Base-by-base conservation (phyloP, 2,329 filamentous ascomycete species). In the Colletotrichum lindemuthianum region DNA sequence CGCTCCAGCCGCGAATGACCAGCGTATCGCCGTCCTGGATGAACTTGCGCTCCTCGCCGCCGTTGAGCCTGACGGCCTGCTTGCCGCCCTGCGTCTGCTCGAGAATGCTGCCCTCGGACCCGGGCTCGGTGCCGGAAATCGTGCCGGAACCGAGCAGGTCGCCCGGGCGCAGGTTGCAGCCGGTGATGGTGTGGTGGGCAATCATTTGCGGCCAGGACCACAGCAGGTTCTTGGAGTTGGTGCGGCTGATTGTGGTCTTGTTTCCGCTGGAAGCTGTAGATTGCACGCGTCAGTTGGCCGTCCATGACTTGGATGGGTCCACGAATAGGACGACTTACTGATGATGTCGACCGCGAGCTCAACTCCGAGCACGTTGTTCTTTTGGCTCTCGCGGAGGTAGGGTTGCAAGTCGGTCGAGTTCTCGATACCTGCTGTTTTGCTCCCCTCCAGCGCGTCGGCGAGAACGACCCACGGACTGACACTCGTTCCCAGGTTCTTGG, bases 151-250 rank as follows among this genome's bases (percentile, higher is more conserved):
- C 92, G 1, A 96, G 78, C 47, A 96, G 74, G 72, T 96, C 92
- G 48, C 92, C 92, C 0, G 88, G 84, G 6, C 87, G 85, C 77
- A 96, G 83, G 8, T 89, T 88, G 75, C 92, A 96, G 7, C 92
- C 92, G 0, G 88, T 90, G 63, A 92, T 85, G 3, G 90, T 89
- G 75, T 96, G 92, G 76, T 96, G 92, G 0, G 92, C 86, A 39
- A 96, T 80, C 91, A 95, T 94, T 73, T 96, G 92, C 1, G 90
- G 85, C 79, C 93, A 96, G 0, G 91, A 94, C 84, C 88, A 96
- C 2, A 95, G 82, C 1, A 96, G 81, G 54, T 82, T 76, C 16
- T 69, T 74, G 1, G 76, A 74, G 52, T 72, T 78, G 45, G 65
- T 72, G 60, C 36, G 66, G 67, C 59, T 70, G 64, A 66, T 67